Conservation (phyloP, 805 yeast genomes). For the Ogataea pini region DNA sequence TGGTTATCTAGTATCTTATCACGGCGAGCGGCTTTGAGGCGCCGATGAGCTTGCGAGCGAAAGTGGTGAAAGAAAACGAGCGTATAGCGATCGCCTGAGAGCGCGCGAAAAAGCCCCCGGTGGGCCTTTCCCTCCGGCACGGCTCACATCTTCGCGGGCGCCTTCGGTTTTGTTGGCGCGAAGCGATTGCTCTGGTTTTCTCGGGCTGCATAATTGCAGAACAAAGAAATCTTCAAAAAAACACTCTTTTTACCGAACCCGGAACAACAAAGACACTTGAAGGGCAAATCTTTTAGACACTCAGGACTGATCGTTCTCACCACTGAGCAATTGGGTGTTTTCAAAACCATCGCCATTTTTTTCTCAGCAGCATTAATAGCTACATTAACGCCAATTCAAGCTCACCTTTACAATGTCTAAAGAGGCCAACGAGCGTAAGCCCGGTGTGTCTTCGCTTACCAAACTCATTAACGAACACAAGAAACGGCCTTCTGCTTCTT, state of each 20-base stretch:
- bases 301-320: too few species aligned
- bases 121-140: too few species aligned
- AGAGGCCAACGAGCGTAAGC: conserved; percentile 19
- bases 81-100: neutral
- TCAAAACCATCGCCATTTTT: too few species aligned
- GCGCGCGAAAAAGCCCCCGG: neutral
- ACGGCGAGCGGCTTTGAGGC: conserved; percentile 4
- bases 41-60: neutral
- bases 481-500: conserved; percentile 17
- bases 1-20: conserved; percentile 5
- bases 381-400: too few species aligned
- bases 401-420: conserved; percentile 11
- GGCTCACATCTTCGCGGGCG: neutral
- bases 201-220: conserved; percentile 1
- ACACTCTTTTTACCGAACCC: neutral
- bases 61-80: neutral
- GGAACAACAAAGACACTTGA: neutral
- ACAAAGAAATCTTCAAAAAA: neutral
- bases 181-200: neutral
- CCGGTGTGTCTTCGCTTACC: conserved; percentile 36
- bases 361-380: too few species aligned
- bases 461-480: conserved; percentile 36
- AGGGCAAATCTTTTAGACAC: neutral
- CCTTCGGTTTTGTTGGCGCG: neutral
- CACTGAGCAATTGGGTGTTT: neutral